Evolutionary conservation across 1,139 yeast species (phyloP).

Genomic region (Geotrichum reessii): DNA sequence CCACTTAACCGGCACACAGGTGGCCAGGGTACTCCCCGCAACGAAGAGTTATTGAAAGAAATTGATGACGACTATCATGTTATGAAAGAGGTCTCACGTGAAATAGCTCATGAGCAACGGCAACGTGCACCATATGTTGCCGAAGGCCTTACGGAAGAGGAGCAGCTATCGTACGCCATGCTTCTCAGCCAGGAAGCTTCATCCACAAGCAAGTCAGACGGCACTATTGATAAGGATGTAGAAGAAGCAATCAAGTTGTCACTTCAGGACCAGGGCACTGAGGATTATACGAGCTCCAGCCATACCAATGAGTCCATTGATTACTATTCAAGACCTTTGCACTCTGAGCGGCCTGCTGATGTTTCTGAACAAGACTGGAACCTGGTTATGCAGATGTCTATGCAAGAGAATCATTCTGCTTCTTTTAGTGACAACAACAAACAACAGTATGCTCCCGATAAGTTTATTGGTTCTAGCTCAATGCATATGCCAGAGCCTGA

Average conservation of each 20-base stretch:
- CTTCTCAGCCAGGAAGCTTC: slow-evolving; percentile 32
- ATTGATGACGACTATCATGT: slow-evolving; percentile 33
- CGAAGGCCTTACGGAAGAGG: slow-evolving; percentile 40
- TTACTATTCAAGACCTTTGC: background rate
- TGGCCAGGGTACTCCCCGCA: slow-evolving; percentile 23
- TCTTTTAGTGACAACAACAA: slow-evolving; percentile 15
- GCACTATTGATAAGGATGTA: slow-evolving; percentile 22
- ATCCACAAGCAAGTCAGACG: slow-evolving; percentile 20
- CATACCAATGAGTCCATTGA: background rate
- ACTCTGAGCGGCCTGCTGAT: slow-evolving; percentile 1
- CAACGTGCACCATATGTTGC: slow-evolving; percentile 32
- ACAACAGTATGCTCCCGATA: background rate
- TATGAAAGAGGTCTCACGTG: slow-evolving; percentile 21
- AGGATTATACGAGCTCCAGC: background rate
- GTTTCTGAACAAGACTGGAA: slow-evolving; percentile 10
- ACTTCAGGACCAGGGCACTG: slow-evolving; percentile 12
- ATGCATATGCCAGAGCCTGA: background rate
- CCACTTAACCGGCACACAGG: slow-evolving; percentile 24
- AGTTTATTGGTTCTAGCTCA: background rate
- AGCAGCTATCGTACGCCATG: slow-evolving; percentile 42
- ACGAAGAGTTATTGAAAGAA: slow-evolving; percentile 34
- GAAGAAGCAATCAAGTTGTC: slow-evolving; percentile 27
- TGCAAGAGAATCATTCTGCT: slow-evolving; percentile 14
- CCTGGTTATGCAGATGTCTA: slow-evolving; percentile 21
- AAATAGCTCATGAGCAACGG: slow-evolving; percentile 25